These are phyloP conservation scores for Harringtonia lauricola DNA, from an alignment of 2,329 filamentous ascomycete species.

Conservation along the genomic window DNA sequence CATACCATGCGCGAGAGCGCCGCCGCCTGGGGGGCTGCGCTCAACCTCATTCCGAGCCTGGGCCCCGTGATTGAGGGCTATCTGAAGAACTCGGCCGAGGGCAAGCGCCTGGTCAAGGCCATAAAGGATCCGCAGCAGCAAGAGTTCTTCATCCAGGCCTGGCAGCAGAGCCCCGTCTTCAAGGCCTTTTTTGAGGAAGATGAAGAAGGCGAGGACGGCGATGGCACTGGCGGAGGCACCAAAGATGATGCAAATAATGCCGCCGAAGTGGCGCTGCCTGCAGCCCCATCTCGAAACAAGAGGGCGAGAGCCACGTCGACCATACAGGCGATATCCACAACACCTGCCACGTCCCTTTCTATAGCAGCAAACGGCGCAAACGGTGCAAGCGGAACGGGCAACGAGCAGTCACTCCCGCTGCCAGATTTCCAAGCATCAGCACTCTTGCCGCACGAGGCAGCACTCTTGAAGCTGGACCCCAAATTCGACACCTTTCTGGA, in stretches of 20 bases:
- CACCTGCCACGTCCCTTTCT: no score
- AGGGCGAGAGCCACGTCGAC: background rate
- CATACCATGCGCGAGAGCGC: constrained; percentile 27
- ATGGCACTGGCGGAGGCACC: no score
- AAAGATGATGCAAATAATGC: background rate
- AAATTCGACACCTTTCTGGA: constrained; percentile 3
- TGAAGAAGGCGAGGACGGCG: background rate
- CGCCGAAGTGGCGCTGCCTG: background rate
- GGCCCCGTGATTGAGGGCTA: constrained; percentile 25
- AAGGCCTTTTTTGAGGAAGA: constrained; percentile 18
- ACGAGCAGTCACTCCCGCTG: no score
- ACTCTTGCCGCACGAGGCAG: no score
- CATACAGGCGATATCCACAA: background rate
- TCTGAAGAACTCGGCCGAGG: constrained; percentile 17
- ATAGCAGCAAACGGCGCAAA: no score
- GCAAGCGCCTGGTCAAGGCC: constrained; percentile 18
- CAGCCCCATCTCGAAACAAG: no score
- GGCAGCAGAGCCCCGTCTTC: constrained; percentile 25
- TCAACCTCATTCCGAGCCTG: constrained; percentile 23
- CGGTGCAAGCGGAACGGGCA: no score
- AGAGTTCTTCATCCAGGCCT: constrained; percentile 22
- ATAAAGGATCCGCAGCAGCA: constrained; percentile 25
- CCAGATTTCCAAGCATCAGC: no score
- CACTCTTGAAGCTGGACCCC: background rate
- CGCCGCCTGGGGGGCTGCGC: constrained; percentile 25